Evolutionary conservation across 1,139 yeast species (phyloP), one percentile per base, ranked within the genome.

Genomic region (Pichia sp.): DNA sequence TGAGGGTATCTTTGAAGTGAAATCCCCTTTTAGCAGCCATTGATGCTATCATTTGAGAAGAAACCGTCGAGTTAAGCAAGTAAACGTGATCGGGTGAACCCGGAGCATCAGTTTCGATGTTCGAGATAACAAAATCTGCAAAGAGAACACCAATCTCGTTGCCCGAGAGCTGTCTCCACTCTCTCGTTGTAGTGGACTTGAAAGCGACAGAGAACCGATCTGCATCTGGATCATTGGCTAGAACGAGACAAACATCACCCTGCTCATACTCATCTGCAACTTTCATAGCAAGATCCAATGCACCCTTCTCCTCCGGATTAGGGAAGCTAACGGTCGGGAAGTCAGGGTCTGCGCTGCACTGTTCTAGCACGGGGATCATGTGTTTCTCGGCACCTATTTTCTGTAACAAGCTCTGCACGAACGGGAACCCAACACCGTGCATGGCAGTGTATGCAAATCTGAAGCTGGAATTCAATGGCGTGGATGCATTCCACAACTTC

Each of bases 141-240:
- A 88, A 86, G 34, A 91, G 60, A 40, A 76, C 73, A 1, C 97
- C 98, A 38, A 91, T 70, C 55, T 88, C 95, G 59, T 91, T 88
- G 5, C 98, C 98, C 0, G 93, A 80, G 38, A 91, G 60, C 56
- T 88, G 96, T 33, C 59, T 63, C 94, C 95, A 88, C 16, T 54
- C 40, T 3, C 67, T 71, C 1, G 45, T 39, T 6, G 53, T 48
- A 34, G 59, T 61, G 35, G 60, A 62, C 35, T 77, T 77, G 2
- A 91, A 78, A 0, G 77, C 82, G 6, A 77, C 83, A 29, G 86
- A 77, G 56, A 88, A 88, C 41, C 98, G 66, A 57, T 91, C 98
- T 1, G 97, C 98, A 59, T 91, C 97, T 0, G 98, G 97, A 53
- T 91, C 98, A 55, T 81, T 88, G 3, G 96, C 96, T 6, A 91